Percentiles rank a stretch among this genome's conserved stretches.
Conservation (phyloP, 1,284 basidiomycete species). For the Amylostereum areolatum region DNA sequence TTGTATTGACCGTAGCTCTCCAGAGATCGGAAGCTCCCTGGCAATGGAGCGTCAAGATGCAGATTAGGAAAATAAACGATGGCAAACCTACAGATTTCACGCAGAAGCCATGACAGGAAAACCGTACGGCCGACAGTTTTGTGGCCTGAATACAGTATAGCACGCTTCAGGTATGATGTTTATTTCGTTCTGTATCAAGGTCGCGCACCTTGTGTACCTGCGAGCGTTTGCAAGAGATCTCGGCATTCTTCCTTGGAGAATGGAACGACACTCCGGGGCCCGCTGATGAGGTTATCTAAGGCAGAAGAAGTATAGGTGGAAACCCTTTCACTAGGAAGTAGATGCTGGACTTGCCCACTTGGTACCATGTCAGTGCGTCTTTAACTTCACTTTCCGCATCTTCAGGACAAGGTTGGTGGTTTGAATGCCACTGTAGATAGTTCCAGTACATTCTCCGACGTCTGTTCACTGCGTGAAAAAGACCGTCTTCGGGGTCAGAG, state of each 20-base stretch:
- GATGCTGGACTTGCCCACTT: slow-evolving; percentile 25
- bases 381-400: slow-evolving; percentile 38
- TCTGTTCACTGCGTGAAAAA: slow-evolving; percentile 31
- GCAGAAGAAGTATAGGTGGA: background rate
- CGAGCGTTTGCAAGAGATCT: slow-evolving; percentile 34
- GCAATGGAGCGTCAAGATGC: background rate
- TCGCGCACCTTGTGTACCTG: slow-evolving; percentile 20
- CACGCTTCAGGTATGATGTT: too few species aligned
- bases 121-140: slow-evolving; percentile 32
- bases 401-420: slow-evolving; percentile 32
- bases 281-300: slow-evolving; percentile 38
- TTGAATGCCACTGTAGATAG: slow-evolving; percentile 41
- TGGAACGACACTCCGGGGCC: slow-evolving; percentile 34
- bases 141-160: slow-evolving; percentile 16
- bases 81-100: slow-evolving; percentile 33
- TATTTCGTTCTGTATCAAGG: too few species aligned
- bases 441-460: slow-evolving; percentile 45
- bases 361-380: slow-evolving; percentile 45
- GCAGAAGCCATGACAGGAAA: slow-evolving; percentile 40
- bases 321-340: background rate
- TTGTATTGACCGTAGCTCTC: slow-evolving; percentile 38
- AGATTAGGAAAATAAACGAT: background rate
- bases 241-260: slow-evolving; percentile 49
- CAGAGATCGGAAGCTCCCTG: slow-evolving; percentile 38
- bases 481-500: too few species aligned